Evolutionary conservation across 1,284 basidiomycete species (phyloP).

Genomic region (Neotropicomus parvogracilis): DNA sequence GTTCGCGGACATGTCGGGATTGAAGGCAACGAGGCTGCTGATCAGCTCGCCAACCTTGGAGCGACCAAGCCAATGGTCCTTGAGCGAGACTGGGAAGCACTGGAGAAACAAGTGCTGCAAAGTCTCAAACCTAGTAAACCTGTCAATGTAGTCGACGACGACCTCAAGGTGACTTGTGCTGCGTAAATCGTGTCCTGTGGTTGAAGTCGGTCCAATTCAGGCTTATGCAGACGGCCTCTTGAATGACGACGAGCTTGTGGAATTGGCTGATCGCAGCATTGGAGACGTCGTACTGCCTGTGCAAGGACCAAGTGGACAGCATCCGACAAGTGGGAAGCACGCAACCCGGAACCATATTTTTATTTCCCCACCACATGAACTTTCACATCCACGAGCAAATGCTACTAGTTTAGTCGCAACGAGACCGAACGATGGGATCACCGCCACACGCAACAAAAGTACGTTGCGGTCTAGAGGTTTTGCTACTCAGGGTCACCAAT

Average conservation of each 20-base stretch:
- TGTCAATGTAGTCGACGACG: neutral
- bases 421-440: neutral
- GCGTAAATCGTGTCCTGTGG: neutral
- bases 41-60: conserved; percentile 62
- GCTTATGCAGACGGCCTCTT: conserved; percentile 22
- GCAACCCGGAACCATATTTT: neutral
- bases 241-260: conserved; percentile 11
- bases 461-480: neutral
- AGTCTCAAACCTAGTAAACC: conserved; percentile 8
- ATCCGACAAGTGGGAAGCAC: neutral
- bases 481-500: neutral
- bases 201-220: conserved; percentile 17
- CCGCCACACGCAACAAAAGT: neutral
- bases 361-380: neutral
- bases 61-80: conserved; percentile 34
- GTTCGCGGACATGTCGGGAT: conserved; percentile 72
- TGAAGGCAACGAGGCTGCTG: conserved; percentile 77
- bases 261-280: conserved; percentile 2
- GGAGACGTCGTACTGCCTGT: neutral
- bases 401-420: neutral
- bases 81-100: conserved; percentile 56
- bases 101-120: conserved; percentile 19
- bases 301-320: neutral
- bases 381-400: neutral
- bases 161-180: conserved; percentile 22